Evolutionary conservation across 208 protist genomes (phyloP).

Genomic region (Trypanosomatidae sp.): DNA sequence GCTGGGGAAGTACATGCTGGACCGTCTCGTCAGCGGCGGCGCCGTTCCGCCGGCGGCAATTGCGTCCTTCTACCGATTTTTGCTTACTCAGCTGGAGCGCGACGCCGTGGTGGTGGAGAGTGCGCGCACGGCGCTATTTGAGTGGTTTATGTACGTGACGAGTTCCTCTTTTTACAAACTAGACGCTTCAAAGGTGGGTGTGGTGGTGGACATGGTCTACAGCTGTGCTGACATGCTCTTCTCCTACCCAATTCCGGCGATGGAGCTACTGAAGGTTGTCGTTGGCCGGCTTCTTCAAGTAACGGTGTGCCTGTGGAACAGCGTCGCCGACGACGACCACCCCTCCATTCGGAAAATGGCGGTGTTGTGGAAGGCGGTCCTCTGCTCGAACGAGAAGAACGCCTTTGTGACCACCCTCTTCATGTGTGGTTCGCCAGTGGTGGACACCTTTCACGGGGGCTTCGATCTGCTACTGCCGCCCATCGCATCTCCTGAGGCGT

Average conservation of each 20-base stretch:
- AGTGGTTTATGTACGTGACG: conserved; percentile 69
- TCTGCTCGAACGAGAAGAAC: conserved; percentile 29
- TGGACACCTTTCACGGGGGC: conserved; percentile 17
- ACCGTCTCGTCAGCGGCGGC: conserved; percentile 56
- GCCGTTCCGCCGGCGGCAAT: conserved; percentile 44
- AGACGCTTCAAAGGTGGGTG: conserved; percentile 29
- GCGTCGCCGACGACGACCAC: conserved; percentile 12
- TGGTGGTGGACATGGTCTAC: conserved; percentile 47
- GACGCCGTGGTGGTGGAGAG: conserved; percentile 29
- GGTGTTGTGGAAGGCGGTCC: conserved; percentile 38
- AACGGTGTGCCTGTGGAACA: conserved; percentile 30
- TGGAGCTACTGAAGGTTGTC: conserved; percentile 42
- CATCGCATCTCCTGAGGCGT: conserved; percentile 13
- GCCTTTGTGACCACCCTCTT: conserved; percentile 15
- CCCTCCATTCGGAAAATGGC: conserved; percentile 28
- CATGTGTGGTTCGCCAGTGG: conserved; percentile 1
- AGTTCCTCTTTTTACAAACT: conserved; percentile 37
- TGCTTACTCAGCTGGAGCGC: conserved; percentile 30
- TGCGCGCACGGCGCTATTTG: conserved; percentile 45
- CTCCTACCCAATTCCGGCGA: conserved; percentile 38
- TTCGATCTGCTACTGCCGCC: conserved; percentile 35
- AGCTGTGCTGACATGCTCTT: conserved; percentile 43
- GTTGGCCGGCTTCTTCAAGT: conserved; percentile 47
- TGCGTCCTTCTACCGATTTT: conserved; percentile 38
- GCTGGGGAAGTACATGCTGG: conserved; percentile 53